Evolutionary conservation across 805 yeast species (phyloP).

Genomic region (Yarrowia yakushimensis): DNA sequence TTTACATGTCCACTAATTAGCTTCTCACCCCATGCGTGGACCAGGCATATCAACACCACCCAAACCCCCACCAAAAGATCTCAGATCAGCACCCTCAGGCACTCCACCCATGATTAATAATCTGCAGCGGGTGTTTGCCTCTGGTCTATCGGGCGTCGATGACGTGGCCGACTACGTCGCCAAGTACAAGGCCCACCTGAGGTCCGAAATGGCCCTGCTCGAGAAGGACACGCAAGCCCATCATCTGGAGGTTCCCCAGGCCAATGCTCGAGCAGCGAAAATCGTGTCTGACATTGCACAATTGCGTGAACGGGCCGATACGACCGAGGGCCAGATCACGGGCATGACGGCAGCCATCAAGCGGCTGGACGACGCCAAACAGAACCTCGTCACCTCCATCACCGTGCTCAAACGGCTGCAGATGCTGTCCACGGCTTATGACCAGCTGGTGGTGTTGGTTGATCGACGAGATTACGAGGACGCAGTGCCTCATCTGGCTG

Average conservation of each 20-base stretch:
- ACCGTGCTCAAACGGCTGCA: conserved; percentile 82
- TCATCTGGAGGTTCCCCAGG: conserved; percentile 31
- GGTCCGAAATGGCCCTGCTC: conserved; percentile 35
- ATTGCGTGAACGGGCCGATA: conserved; percentile 48
- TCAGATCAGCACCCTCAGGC: neutral
- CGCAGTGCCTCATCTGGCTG: conserved; percentile 59
- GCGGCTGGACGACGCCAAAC: conserved; percentile 73
- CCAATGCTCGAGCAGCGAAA: conserved; percentile 37
- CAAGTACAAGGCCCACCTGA: conserved; percentile 50
- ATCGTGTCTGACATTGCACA: conserved; percentile 46
- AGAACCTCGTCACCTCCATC: conserved; percentile 78
- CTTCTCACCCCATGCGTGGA: neutral
- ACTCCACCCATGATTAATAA: conserved; percentile 7
- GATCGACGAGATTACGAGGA: conserved; percentile 49
- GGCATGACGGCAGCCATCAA: conserved; percentile 75
- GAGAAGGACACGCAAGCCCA: conserved; percentile 36
- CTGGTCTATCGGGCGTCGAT: conserved; percentile 49
- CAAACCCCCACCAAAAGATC: neutral
- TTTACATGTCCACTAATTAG: neutral
- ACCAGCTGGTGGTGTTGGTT: conserved; percentile 50
- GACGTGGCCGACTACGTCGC: conserved; percentile 49
- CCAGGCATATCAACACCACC: neutral
- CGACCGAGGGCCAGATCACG: conserved; percentile 61
- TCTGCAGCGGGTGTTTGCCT: conserved; percentile 23
- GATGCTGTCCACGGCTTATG: conserved; percentile 75